A percentile compares a stretch with the other conserved stretches of the same genome.
Evolutionary conservation across 441 rosid genomes (phyloP).

Genomic region (Syzygium malaccense): DNA sequence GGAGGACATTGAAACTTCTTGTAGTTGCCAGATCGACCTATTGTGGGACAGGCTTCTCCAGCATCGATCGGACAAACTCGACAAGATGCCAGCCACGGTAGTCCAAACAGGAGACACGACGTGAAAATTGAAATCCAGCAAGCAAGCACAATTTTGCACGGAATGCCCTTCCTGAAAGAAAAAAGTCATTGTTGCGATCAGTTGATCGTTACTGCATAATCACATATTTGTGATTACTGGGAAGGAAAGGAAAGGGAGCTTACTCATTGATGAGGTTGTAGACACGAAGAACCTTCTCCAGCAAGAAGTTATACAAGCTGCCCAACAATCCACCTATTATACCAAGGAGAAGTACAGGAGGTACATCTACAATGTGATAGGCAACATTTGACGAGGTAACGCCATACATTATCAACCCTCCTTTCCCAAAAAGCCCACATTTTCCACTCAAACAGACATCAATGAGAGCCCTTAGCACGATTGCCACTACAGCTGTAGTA

Average conservation of each 20-base stretch:
- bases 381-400: slow-evolving; percentile 57
- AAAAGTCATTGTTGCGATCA: slow-evolving; percentile 1
- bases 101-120: slow-evolving; percentile 83
- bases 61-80: slow-evolving; percentile 64
- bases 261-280: slow-evolving; percentile 67
- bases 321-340: slow-evolving; percentile 82
- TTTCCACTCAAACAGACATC: slow-evolving; percentile 74
- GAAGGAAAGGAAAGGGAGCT: slow-evolving; percentile 4
- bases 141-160: slow-evolving; percentile 47
- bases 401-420: slow-evolving; percentile 84
- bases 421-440: slow-evolving; percentile 86
- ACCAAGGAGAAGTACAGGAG: slow-evolving; percentile 69
- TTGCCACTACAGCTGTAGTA: slow-evolving; percentile 86
- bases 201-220: not conserved
- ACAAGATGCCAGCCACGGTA: slow-evolving; percentile 83
- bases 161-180: slow-evolving; percentile 49
- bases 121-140: slow-evolving; percentile 66
- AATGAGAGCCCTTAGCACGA: slow-evolving; percentile 73
- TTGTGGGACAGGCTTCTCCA: slow-evolving; percentile 73
- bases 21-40: slow-evolving; percentile 83
- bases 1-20: slow-evolving; percentile 79
- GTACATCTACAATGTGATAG: slow-evolving; percentile 72
- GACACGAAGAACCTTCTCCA: slow-evolving; percentile 55
- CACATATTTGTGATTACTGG: not conserved
- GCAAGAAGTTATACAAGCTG: slow-evolving; percentile 61